phyloP scores from a whole-genome alignment of 257 asterid genomes.

The Solanum ossicruentum region DNA sequence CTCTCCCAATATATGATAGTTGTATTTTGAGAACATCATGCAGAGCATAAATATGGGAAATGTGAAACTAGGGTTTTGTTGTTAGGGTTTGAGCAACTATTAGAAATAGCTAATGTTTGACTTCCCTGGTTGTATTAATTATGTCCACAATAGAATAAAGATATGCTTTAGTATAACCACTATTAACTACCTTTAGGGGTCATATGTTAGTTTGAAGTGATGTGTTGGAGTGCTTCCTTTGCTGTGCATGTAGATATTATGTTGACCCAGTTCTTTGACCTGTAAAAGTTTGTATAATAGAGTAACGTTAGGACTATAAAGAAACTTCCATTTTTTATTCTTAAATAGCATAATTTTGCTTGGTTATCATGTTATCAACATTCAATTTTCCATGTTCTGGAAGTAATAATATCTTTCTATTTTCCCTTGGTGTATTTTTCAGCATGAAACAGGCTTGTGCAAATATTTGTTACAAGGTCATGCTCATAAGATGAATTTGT shows the following conservation, averaged over 20 bases:
- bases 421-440: too few species aligned
- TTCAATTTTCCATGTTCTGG: too few species aligned
- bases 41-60: not conserved
- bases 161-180: not conserved
- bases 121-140: not conserved
- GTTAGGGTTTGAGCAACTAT: not conserved
- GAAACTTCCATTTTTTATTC: too few species aligned
- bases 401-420: too few species aligned
- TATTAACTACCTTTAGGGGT: not conserved
- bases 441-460: too few species aligned
- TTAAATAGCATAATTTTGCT: too few species aligned
- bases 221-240: not conserved
- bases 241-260: not conserved
- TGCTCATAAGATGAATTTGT: too few species aligned
- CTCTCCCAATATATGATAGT: not conserved
- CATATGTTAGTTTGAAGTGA: not conserved
- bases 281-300: too few species aligned
- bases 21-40: not conserved
- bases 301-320: too few species aligned
- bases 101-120: not conserved
- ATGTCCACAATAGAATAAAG: not conserved
- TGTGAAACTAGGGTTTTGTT: not conserved
- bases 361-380: too few species aligned
- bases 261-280: not conserved
- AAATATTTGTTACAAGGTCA: too few species aligned